A percentile compares a stretch with the other conserved stretches of the same genome.
These are phyloP conservation scores for Mycena galericulata DNA, from an alignment of 768 basidiomycete genomes.

Conservation along the genomic window DNA sequence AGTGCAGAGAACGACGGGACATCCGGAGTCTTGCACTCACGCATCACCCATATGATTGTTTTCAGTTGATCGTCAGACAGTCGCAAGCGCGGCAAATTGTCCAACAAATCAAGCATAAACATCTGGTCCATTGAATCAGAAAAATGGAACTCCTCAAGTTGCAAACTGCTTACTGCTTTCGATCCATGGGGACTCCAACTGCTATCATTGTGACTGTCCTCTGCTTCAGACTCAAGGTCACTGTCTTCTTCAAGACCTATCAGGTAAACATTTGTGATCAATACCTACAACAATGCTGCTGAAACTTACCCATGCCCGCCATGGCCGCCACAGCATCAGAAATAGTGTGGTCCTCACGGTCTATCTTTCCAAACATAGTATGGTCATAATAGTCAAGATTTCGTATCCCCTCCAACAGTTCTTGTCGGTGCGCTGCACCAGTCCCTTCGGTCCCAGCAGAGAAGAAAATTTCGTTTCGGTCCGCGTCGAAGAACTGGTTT, in stretches of 20 bases:
- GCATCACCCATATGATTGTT: conserved; percentile 47
- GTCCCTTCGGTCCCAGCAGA: background rate
- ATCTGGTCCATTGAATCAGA: background rate
- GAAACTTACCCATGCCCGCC: background rate
- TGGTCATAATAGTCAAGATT: conserved; percentile 15
- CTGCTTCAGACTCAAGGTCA: background rate
- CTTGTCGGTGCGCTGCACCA: background rate
- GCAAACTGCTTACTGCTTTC: background rate
- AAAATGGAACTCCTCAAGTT: background rate
- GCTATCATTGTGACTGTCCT: background rate
- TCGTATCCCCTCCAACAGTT: background rate
- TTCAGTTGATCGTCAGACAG: conserved; percentile 49
- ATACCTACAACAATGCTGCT: no score
- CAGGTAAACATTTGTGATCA: background rate
- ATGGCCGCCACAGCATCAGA: conserved; percentile 40
- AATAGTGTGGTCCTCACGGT: conserved; percentile 39
- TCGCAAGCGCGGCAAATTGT: conserved; percentile 46
- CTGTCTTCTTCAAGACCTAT: background rate
- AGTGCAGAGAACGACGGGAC: conserved; percentile 45
- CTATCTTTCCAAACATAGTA: background rate
- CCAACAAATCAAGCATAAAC: conserved; percentile 45
- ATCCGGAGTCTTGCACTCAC: conserved; percentile 42
- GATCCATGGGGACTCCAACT: background rate
- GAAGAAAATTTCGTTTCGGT: conserved; percentile 9
- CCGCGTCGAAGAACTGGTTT: conserved; percentile 3